Evolutionary conservation across 2,329 filamentous ascomycete genomes (phyloP).

Genomic region (Hymenoscyphus scutula): DNA sequence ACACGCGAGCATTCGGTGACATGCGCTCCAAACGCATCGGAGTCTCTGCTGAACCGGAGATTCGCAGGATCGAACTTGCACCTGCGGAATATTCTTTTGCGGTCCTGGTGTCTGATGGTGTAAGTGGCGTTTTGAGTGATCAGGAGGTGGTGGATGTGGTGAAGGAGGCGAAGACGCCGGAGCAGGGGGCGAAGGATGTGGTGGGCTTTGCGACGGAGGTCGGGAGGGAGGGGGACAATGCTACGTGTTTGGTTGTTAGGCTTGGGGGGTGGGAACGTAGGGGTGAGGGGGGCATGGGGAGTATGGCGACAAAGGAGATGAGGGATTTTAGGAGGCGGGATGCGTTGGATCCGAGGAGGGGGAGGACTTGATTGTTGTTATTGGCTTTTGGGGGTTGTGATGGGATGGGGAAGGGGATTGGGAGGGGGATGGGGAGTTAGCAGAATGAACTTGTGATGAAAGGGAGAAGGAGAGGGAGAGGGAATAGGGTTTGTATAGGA

Average conservation of each 20-base stretch:
- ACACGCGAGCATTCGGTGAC: constrained; percentile 92
- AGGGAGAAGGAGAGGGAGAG: too few relatives aligned
- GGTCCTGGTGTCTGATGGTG: constrained; percentile 83
- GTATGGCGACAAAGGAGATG: constrained; percentile 87
- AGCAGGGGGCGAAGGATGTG: constrained; percentile 75
- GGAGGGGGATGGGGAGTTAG: not conserved
- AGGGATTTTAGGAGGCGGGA: constrained; percentile 79
- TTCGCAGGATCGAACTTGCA: constrained; percentile 72
- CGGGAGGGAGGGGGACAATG: constrained; percentile 57
- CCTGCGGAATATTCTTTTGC: constrained; percentile 88
- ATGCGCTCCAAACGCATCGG: constrained; percentile 88
- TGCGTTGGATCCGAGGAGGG: constrained; percentile 75
- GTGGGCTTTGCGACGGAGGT: constrained; percentile 90
- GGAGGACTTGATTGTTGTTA: constrained; percentile 40
- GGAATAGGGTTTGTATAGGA: not conserved
- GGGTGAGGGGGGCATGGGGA: constrained; percentile 82
- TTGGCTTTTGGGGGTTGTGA: not conserved
- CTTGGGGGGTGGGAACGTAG: constrained; percentile 70
- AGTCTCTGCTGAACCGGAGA: constrained; percentile 90
- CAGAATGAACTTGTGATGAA: not conserved
- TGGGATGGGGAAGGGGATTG: too few relatives aligned
- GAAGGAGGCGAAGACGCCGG: constrained; percentile 89
- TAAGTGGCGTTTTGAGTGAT: constrained; percentile 81
- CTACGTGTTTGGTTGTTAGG: constrained; percentile 65
- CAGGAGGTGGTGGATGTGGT: constrained; percentile 96